phyloP scores from a whole-genome alignment of 2,329 filamentous ascomycete species.

The Alternaria gaisen region DNA sequence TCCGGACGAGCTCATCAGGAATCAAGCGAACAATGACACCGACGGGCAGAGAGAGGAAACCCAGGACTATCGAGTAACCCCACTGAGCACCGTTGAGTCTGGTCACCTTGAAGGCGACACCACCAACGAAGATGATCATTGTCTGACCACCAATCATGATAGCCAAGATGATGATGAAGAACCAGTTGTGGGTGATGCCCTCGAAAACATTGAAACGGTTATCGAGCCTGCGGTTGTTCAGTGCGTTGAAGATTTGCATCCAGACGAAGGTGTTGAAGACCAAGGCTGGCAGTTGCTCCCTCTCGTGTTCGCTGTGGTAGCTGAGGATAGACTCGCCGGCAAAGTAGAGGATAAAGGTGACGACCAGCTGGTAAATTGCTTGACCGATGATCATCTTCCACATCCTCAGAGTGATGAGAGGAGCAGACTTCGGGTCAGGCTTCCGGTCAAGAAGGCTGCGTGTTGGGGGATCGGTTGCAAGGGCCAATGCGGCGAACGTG shows the following conservation, averaged over 20 bases:
- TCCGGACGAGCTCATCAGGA: slow-evolving; percentile 72
- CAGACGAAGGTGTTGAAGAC: slow-evolving; percentile 99
- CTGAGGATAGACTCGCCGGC: slow-evolving; percentile 69
- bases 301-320: slow-evolving; percentile 59
- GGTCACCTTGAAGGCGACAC: slow-evolving; percentile 78
- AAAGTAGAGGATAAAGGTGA: slow-evolving; percentile 85
- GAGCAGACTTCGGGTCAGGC: slow-evolving; percentile 76
- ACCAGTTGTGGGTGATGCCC: slow-evolving; percentile 82
- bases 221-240: slow-evolving; percentile 95
- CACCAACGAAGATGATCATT: slow-evolving; percentile 88
- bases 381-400: slow-evolving; percentile 99
- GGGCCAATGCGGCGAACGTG: slow-evolving; percentile 86
- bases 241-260: slow-evolving; percentile 99
- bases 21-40: slow-evolving; percentile 83
- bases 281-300: slow-evolving; percentile 72
- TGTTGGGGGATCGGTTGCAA: slow-evolving; percentile 89
- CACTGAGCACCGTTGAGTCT: slow-evolving; percentile 78
- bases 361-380: slow-evolving; percentile 83
- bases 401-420: slow-evolving; percentile 88
- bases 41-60: slow-evolving; percentile 83
- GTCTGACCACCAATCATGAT: slow-evolving; percentile 91
- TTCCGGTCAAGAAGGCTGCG: slow-evolving; percentile 82
- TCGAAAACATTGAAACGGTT: slow-evolving; percentile 97
- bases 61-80: slow-evolving; percentile 86
- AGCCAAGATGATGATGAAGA: slow-evolving; percentile 85